These are phyloP conservation scores for Malus hybrid DNA, from an alignment of 331 rosid species.

Conservation along the genomic window DNA sequence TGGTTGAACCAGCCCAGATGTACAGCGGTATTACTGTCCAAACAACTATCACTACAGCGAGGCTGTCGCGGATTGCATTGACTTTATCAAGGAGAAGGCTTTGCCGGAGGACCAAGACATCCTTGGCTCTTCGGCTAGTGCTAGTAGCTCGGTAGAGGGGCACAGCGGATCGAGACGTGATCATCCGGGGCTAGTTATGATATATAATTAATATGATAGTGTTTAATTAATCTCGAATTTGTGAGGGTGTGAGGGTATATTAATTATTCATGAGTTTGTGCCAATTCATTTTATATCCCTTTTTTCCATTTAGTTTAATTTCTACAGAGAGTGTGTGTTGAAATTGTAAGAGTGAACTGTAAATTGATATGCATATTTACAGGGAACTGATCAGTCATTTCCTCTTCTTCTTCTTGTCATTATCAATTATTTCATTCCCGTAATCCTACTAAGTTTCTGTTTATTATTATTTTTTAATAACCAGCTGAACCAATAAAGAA, in stretches of 20 bases:
- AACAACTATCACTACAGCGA: conserved; percentile 53
- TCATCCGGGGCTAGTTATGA: conserved; percentile 20
- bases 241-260: not conserved
- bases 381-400: not conserved
- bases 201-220: not conserved
- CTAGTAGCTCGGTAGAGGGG: conserved; percentile 9
- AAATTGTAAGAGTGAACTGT: conserved; percentile 1
- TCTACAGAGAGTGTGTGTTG: not conserved
- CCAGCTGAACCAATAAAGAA: not conserved
- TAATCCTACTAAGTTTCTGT: too few relatives aligned
- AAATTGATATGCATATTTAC: conserved; percentile 8
- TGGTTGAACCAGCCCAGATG: conserved; percentile 1
- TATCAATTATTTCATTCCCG: too few relatives aligned
- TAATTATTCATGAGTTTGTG: not conserved
- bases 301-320: too few relatives aligned
- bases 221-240: not conserved
- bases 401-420: too few relatives aligned
- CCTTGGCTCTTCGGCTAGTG: conserved; percentile 24
- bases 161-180: conserved; percentile 3
- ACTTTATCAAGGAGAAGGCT: conserved; percentile 75
- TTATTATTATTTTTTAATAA: too few relatives aligned
- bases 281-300: not conserved
- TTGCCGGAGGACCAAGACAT: conserved; percentile 22
- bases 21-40: conserved; percentile 12
- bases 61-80: conserved; percentile 89